Evolutionary conservation across 805 yeast species (phyloP).

Genomic region (Jamesozyma lodderae): DNA sequence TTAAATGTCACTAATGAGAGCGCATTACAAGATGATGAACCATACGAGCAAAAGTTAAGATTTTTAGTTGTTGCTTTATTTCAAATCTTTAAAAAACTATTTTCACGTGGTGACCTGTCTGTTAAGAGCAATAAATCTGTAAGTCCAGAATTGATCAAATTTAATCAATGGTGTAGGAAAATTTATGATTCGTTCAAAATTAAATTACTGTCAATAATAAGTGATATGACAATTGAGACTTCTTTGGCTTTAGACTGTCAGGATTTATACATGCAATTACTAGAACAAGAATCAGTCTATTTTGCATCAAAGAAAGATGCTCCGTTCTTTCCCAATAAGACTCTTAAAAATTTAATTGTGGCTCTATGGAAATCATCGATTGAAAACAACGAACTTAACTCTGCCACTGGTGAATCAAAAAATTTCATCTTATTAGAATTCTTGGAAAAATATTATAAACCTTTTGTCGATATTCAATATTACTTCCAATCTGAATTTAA

Average conservation of each 20-base stretch:
- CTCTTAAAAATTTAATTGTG: conserved; percentile 37
- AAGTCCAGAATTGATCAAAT: conserved; percentile 15
- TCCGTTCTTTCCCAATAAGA: conserved; percentile 52
- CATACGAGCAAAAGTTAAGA: conserved; percentile 17
- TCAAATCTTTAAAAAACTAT: conserved; percentile 28
- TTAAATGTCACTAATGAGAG: conserved; percentile 8
- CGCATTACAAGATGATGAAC: conserved; percentile 5
- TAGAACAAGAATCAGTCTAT: conserved; percentile 46
- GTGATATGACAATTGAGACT: conserved; percentile 32
- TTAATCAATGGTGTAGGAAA: conserved; percentile 56
- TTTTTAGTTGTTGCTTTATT: conserved; percentile 25
- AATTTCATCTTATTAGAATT: conserved; percentile 49
- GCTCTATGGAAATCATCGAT: conserved; percentile 32
- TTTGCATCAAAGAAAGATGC: conserved; percentile 44
- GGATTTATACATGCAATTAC: conserved; percentile 47
- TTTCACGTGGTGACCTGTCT: conserved; percentile 25
- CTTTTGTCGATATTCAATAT: conserved; percentile 70
- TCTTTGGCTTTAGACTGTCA: conserved; percentile 44
- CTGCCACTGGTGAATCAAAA: conserved; percentile 34
- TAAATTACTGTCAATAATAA: conserved; percentile 36
- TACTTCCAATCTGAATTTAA: conserved; percentile 51
- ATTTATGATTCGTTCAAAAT: conserved; percentile 48
- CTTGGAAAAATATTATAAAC: conserved; percentile 41
- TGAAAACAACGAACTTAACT: conserved; percentile 33
- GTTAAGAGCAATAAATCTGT: conserved; percentile 9